These are phyloP conservation scores for Diplodia intermedia DNA, from an alignment of 2,329 filamentous ascomycete species.

Conservation along the genomic window DNA sequence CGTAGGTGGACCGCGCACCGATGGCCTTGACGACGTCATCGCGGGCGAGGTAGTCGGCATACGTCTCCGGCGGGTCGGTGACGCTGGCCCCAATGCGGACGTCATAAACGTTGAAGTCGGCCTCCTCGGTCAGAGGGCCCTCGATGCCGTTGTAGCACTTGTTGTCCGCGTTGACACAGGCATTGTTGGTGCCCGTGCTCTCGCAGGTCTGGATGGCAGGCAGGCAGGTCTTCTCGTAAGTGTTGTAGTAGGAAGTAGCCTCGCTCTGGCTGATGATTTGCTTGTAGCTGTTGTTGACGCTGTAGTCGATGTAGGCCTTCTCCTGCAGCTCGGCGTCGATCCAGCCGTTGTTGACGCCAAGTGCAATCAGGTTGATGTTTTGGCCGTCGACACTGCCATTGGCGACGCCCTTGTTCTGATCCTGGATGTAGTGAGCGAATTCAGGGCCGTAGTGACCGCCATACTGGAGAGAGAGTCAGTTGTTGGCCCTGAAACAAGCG, in stretches of 20 bases:
- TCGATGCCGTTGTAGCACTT: conserved; percentile 56
- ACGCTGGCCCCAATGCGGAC: conserved; percentile 21
- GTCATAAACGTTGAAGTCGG: conserved; percentile 32
- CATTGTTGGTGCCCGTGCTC: conserved; percentile 24
- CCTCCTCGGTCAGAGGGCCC: conserved; percentile 38
- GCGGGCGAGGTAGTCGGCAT: conserved; percentile 57
- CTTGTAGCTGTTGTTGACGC: conserved; percentile 31
- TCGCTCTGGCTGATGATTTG: conserved; percentile 24
- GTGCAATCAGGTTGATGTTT: conserved; percentile 24
- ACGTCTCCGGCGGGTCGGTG: conserved; percentile 28
- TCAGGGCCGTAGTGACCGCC: conserved; percentile 32
- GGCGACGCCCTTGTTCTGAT: conserved; percentile 26
- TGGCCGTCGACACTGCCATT: conserved; percentile 33
- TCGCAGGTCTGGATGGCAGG: conserved; percentile 31
- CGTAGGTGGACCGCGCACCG: conserved; percentile 34
- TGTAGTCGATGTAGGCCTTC: conserved; percentile 33
- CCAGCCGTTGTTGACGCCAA: conserved; percentile 49
- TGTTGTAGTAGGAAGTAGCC: conserved; percentile 24
- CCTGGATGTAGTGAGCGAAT: conserved; percentile 32
- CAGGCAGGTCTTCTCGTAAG: conserved; percentile 29
- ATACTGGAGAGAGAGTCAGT: conserved; percentile 8
- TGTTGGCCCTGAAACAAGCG: neutral
- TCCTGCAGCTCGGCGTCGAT: conserved; percentile 45
- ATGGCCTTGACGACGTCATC: conserved; percentile 59
- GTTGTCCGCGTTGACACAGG: conserved; percentile 38